Conservation (phyloP, 164 flowering plant genomes). For the Warburgia ugandensis region DNA sequence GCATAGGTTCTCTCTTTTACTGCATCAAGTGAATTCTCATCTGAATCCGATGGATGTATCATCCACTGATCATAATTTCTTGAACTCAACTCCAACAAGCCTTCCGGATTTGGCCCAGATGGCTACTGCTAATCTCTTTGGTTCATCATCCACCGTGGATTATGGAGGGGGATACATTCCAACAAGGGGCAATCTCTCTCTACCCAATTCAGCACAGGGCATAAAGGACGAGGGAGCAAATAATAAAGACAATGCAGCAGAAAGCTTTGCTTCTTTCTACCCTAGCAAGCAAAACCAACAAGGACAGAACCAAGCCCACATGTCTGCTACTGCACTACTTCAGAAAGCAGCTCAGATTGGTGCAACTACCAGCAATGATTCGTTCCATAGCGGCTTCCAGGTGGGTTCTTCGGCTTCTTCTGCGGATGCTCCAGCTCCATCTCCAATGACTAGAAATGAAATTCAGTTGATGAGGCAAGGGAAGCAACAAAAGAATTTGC, state of each 20-base stretch:
- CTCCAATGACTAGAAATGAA: too few relatives aligned
- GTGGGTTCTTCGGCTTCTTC: slow-evolving; percentile 27
- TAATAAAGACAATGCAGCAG: slow-evolving; percentile 17
- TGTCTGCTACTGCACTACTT: slow-evolving; percentile 71
- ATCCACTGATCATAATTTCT: slow-evolving; percentile 9
- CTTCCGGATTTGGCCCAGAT: slow-evolving; percentile 24
- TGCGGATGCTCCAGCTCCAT: not conserved
- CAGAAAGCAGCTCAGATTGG: slow-evolving; percentile 57
- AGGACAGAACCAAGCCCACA: too few relatives aligned
- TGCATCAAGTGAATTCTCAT: slow-evolving; percentile 30
- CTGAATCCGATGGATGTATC: slow-evolving; percentile 18
- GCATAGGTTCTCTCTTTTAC: slow-evolving; percentile 39
- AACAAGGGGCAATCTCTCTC: slow-evolving; percentile 3
- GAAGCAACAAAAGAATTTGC: slow-evolving; percentile 15
- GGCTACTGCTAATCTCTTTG: slow-evolving; percentile 22
- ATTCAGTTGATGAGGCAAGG: slow-evolving; percentile 15
- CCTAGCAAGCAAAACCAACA: too few relatives aligned
- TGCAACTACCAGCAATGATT: slow-evolving; percentile 31
- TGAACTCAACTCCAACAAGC: slow-evolving; percentile 12
- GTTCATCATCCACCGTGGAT: slow-evolving; percentile 14
- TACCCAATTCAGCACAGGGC: too few relatives aligned
- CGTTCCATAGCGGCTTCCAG: slow-evolving; percentile 10
- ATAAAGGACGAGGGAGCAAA: slow-evolving; percentile 23
- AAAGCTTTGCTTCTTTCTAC: too few relatives aligned
- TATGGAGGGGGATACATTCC: slow-evolving; percentile 8